phyloP scores from a whole-genome alignment of 257 asterid genomes.

The Salvia hispanica region DNA sequence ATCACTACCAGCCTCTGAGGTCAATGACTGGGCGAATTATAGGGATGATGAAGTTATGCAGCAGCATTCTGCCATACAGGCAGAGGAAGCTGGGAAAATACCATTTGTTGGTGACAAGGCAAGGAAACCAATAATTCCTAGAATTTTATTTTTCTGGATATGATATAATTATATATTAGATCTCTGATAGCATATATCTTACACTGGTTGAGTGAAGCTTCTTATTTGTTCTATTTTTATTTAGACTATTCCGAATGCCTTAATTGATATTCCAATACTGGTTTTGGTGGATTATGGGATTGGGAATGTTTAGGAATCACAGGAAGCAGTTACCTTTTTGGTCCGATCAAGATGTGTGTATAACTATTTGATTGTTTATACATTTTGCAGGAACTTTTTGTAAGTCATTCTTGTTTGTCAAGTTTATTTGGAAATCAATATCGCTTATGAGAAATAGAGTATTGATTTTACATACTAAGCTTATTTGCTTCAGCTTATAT shows the following conservation, averaged over 20 bases:
- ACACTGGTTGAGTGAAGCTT: not conserved
- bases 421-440: not conserved
- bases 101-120: constrained; percentile 89
- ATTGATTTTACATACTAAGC: not conserved
- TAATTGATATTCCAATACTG: not conserved
- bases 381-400: not conserved
- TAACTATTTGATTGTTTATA: not conserved
- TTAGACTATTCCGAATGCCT: not conserved
- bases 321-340: not conserved
- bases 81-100: constrained; percentile 70
- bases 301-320: not conserved
- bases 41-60: constrained; percentile 78
- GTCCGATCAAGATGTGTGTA: not conserved
- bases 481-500: not conserved
- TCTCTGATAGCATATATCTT: not conserved
- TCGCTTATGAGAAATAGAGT: not conserved
- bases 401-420: constrained; percentile 2
- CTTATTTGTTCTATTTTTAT: constrained; percentile 12
- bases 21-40: constrained; percentile 59
- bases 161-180: not conserved
- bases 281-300: constrained; percentile 4
- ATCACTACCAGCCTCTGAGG: constrained; percentile 44
- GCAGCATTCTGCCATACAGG: constrained; percentile 73
- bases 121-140: constrained; percentile 32
- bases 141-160: constrained; percentile 20